Evolutionary conservation across 257 asterid genomes (phyloP).

Genomic region (Penstemon barbatus): DNA sequence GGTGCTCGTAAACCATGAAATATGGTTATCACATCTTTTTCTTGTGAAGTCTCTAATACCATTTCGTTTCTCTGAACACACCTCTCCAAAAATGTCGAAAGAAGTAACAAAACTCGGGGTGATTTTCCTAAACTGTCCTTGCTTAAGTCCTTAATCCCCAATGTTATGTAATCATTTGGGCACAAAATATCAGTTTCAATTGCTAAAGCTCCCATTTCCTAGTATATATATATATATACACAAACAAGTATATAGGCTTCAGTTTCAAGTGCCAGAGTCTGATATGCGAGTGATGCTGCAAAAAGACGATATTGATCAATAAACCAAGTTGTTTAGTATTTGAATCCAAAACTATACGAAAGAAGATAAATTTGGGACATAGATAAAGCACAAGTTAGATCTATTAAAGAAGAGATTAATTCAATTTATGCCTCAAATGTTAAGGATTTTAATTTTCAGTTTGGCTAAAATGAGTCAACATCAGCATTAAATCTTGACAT

Average conservation of each 20-base stretch:
- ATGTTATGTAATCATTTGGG: slow-evolving; percentile 43
- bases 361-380: neutral
- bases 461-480: neutral
- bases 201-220: slow-evolving; percentile 58
- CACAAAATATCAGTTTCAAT: slow-evolving; percentile 38
- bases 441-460: neutral
- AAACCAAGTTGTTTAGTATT: neutral
- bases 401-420: neutral
- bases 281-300: slow-evolving; percentile 37
- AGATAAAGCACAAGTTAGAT: neutral
- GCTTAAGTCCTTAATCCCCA: slow-evolving; percentile 59
- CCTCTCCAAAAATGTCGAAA: slow-evolving; percentile 68
- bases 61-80: slow-evolving; percentile 60
- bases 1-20: slow-evolving; percentile 89
- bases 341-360: neutral
- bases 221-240: slow-evolving; percentile 5
- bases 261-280: slow-evolving; percentile 14
- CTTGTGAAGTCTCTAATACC: slow-evolving; percentile 43
- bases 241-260: neutral
- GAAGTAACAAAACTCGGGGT: slow-evolving; percentile 63
- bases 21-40: slow-evolving; percentile 57
- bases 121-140: slow-evolving; percentile 46
- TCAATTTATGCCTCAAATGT: neutral
- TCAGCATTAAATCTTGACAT: neutral
- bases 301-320: slow-evolving; percentile 4